Evolutionary conservation across 176 grass and related monocot species (phyloP).

Genomic region (Avena sativa): DNA sequence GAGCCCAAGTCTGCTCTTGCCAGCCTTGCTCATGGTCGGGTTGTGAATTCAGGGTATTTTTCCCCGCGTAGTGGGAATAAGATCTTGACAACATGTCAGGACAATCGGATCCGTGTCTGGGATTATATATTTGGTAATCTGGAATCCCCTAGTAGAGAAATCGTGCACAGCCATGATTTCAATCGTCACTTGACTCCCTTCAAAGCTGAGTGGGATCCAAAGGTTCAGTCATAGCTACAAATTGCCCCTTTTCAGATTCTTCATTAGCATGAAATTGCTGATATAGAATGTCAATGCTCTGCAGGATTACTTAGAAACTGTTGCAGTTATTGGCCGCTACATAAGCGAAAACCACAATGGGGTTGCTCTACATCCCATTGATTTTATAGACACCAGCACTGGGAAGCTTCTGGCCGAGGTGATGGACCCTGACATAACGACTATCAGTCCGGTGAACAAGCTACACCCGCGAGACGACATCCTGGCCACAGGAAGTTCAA

Average conservation of each 20-base stretch:
- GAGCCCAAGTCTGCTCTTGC: slow-evolving; percentile 63
- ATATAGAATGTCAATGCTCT: slow-evolving; percentile 9
- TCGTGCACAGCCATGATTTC: slow-evolving; percentile 98
- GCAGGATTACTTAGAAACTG: slow-evolving; percentile 83
- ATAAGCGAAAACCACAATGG: slow-evolving; percentile 95
- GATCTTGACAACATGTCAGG: slow-evolving; percentile 89
- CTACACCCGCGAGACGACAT: slow-evolving; percentile 78
- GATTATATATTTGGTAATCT: slow-evolving; percentile 93
- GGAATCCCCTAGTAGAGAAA: slow-evolving; percentile 88
- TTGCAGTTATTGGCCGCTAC: slow-evolving; percentile 90
- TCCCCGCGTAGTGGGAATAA: slow-evolving; percentile 82
- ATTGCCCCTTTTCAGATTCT: not conserved
- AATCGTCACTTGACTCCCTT: slow-evolving; percentile 96
- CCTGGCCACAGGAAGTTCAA: slow-evolving; percentile 88
- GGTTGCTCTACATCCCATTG: slow-evolving; percentile 93
- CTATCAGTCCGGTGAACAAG: slow-evolving; percentile 95
- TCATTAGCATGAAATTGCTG: not conserved
- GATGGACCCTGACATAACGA: slow-evolving; percentile 83
- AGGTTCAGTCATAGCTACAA: slow-evolving; percentile 51
- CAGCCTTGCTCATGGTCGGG: slow-evolving; percentile 79
- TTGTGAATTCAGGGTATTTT: slow-evolving; percentile 97
- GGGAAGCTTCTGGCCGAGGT: slow-evolving; percentile 93
- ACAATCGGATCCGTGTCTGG: slow-evolving; percentile 95
- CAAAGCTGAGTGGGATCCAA: slow-evolving; percentile 96
- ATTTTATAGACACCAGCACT: slow-evolving; percentile 85